phyloP scores from a whole-genome alignment of 306 rosid genomes.

The Begonia fuchsioides region DNA sequence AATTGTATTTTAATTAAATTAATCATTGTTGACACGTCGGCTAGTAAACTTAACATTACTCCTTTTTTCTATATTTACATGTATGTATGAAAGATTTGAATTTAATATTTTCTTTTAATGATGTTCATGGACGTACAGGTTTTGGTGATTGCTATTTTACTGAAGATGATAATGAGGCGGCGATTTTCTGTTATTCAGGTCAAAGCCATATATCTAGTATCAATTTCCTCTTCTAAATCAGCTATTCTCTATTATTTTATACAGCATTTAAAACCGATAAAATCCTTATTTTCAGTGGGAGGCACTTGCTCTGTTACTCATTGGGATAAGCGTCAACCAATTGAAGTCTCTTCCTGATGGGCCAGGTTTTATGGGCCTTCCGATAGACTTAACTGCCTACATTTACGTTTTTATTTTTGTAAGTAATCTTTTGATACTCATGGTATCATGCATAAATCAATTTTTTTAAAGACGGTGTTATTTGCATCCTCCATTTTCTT shows the following conservation, averaged over 20 bases:
- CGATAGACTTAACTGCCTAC: slow-evolving; percentile 74
- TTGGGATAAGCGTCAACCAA: slow-evolving; percentile 94
- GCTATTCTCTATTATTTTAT: not conserved
- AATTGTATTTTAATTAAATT: no score
- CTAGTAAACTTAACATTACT: no score
- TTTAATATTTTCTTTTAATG: not conserved
- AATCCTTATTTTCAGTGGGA: slow-evolving; percentile 64
- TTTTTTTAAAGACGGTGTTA: no score
- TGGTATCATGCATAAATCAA: no score
- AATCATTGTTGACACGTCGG: no score
- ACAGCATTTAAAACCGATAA: not conserved
- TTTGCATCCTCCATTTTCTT: not conserved
- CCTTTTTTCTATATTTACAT: no score
- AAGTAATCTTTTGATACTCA: slow-evolving; percentile 18
- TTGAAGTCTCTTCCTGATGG: slow-evolving; percentile 79
- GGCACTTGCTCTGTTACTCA: slow-evolving; percentile 91
- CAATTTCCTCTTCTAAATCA: not conserved
- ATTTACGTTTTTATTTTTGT: slow-evolving; percentile 69
- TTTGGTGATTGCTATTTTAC: slow-evolving; percentile 90
- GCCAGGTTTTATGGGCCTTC: slow-evolving; percentile 46
- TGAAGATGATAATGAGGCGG: slow-evolving; percentile 89
- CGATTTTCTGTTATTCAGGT: slow-evolving; percentile 93
- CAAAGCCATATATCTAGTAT: slow-evolving; percentile 6
- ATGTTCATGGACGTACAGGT: slow-evolving; percentile 65
- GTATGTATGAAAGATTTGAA: slow-evolving; percentile 4